Evolutionary conservation across 1,284 basidiomycete genomes (phyloP).

Genomic region (Fistulina hepatica): DNA sequence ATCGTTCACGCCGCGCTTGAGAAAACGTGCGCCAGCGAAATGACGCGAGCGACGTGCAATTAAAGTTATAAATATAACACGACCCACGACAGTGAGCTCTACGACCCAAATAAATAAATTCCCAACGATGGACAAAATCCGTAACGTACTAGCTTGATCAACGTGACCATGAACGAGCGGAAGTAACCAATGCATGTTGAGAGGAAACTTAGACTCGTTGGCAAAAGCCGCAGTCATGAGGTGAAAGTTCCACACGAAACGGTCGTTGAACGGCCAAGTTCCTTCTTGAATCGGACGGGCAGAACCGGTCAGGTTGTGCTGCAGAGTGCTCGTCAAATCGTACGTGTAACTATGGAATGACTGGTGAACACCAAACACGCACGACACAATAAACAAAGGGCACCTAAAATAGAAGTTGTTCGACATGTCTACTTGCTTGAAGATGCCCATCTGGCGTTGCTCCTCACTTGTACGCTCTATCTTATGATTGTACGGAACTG

Average conservation of each 20-base stretch:
- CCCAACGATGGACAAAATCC: not conserved
- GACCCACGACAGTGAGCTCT: conserved; percentile 88
- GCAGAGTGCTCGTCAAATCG: conserved; percentile 91
- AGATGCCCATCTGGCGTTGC: conserved; percentile 79
- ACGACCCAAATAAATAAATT: conserved; percentile 4
- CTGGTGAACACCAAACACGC: conserved; percentile 5
- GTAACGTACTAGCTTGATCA: conserved; percentile 87
- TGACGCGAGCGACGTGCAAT: conserved; percentile 92
- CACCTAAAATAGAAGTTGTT: conserved; percentile 99
- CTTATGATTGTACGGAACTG: conserved; percentile 62
- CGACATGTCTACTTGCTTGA: conserved; percentile 94
- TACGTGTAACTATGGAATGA: conserved; percentile 72
- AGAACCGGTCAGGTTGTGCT: conserved; percentile 77
- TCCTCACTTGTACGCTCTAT: conserved; percentile 80
- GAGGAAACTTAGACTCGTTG: conserved; percentile 27
- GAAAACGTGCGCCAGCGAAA: conserved; percentile 92
- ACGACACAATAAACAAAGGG: conserved; percentile 5
- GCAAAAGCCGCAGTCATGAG: conserved; percentile 67
- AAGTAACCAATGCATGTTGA: conserved; percentile 75
- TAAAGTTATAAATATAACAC: conserved; percentile 87
- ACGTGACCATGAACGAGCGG: conserved; percentile 95
- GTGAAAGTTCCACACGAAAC: conserved; percentile 95
- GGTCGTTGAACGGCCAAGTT: conserved; percentile 69
- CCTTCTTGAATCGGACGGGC: conserved; percentile 28
- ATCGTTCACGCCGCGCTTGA: conserved; percentile 92